A percentile compares a stretch with the other conserved stretches of the same genome.
phyloP scores from a whole-genome alignment of 805 yeast genomes.

The Ogataea nitratoaversa region DNA sequence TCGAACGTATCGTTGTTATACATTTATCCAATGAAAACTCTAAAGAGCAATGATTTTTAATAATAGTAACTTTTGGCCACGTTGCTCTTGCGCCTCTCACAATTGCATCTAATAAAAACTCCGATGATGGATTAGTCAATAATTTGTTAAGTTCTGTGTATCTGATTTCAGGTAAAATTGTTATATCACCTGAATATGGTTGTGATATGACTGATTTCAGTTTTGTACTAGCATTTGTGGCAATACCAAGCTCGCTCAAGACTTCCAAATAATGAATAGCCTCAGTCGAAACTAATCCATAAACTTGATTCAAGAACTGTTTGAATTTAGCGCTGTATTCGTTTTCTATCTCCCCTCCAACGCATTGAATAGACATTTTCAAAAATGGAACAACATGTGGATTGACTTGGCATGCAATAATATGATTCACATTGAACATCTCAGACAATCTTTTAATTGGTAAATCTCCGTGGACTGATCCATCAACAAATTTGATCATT shows the following conservation, averaged over 20 bases:
- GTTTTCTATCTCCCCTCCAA: slow-evolving; percentile 65
- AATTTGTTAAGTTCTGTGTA: slow-evolving; percentile 56
- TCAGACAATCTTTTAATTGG: slow-evolving; percentile 89
- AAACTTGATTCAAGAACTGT: slow-evolving; percentile 46
- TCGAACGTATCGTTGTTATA: slow-evolving; percentile 61
- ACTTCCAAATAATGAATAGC: slow-evolving; percentile 73
- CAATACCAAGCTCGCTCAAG: slow-evolving; percentile 70
- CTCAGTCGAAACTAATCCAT: slow-evolving; percentile 63
- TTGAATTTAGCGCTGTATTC: slow-evolving; percentile 54
- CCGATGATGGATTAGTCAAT: slow-evolving; percentile 77
- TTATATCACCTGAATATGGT: slow-evolving; percentile 88
- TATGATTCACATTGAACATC: slow-evolving; percentile 96
- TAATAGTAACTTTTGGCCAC: slow-evolving; percentile 87
- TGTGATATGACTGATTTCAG: slow-evolving; percentile 75
- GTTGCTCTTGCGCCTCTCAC: slow-evolving; percentile 86
- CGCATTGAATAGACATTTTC: slow-evolving; percentile 60
- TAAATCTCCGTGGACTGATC: slow-evolving; percentile 90
- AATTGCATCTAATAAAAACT: slow-evolving; percentile 63
- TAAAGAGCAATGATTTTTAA: slow-evolving; percentile 83
- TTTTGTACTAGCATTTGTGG: slow-evolving; percentile 68
- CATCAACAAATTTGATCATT: slow-evolving; percentile 83
- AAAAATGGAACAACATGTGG: slow-evolving; percentile 92
- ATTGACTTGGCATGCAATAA: slow-evolving; percentile 95
- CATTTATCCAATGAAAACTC: slow-evolving; percentile 85
- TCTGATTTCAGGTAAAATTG: slow-evolving; percentile 77